phyloP scores from a whole-genome alignment of 176 grass and related monocot species.

The Ananas comosus region DNA sequence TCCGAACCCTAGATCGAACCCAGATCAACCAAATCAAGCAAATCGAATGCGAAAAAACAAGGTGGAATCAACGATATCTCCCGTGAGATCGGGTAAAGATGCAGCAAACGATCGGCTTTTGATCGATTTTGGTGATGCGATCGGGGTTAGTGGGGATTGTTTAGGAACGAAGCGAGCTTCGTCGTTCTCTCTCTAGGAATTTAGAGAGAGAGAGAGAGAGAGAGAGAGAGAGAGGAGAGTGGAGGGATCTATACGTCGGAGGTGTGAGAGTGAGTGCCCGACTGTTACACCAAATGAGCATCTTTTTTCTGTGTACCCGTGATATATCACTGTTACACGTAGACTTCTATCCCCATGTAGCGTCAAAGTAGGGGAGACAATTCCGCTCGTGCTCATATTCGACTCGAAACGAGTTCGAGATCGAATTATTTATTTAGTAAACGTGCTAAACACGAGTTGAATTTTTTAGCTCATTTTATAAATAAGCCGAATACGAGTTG shows the following conservation, averaged over 20 bases:
- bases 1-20: background rate
- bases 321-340: too few relatives aligned
- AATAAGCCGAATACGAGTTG: too few relatives aligned
- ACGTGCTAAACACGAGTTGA: too few relatives aligned
- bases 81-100: background rate
- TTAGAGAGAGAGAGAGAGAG: background rate
- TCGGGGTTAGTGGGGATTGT: background rate
- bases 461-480: too few relatives aligned
- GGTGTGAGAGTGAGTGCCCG: background rate
- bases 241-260: slow-evolving; percentile 1
- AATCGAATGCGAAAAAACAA: background rate
- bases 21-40: background rate
- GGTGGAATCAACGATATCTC: background rate
- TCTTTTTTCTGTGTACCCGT: too few relatives aligned
- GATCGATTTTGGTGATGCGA: background rate
- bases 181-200: background rate
- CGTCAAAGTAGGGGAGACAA: too few relatives aligned
- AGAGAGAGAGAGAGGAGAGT: background rate
- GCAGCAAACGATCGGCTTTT: background rate
- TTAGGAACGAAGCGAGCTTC: background rate
- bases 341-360: too few relatives aligned
- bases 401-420: too few relatives aligned
- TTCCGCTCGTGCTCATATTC: too few relatives aligned
- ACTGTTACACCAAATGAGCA: too few relatives aligned
- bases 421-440: too few relatives aligned